These are phyloP conservation scores for Ambrosia trifida DNA, from an alignment of 129 eudicot genomes.

Conservation along the genomic window DNA sequence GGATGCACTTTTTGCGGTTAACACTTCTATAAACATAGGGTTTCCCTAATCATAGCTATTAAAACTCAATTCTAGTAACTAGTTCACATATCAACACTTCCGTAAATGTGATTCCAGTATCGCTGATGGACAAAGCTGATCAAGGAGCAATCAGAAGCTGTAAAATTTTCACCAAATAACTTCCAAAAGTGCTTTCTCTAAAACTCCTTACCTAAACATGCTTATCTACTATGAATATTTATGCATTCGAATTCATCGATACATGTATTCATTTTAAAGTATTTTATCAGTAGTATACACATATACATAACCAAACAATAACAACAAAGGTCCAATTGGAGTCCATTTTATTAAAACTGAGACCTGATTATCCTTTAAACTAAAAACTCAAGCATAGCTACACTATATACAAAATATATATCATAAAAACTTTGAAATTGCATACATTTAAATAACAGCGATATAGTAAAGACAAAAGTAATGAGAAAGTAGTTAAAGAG, in stretches of 20 bases:
- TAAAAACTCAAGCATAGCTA: background rate
- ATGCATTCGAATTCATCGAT: background rate
- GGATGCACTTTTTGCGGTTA: background rate
- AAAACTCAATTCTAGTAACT: background rate
- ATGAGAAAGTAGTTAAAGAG: background rate
- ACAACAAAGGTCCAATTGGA: slow-evolving; percentile 1
- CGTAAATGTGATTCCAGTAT: background rate
- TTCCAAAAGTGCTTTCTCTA: background rate
- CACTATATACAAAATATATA: background rate
- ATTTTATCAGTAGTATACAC: slow-evolving; percentile 12
- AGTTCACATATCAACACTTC: background rate
- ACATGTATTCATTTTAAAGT: background rate
- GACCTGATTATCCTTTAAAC: slow-evolving; percentile 9
- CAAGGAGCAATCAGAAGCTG: background rate
- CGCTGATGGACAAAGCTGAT: slow-evolving; percentile 1
- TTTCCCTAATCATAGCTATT: background rate
- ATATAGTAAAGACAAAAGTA: background rate
- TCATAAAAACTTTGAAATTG: background rate
- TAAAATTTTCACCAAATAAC: background rate
- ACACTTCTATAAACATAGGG: background rate
- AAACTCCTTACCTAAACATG: background rate
- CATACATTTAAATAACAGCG: no score
- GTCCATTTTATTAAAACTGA: slow-evolving; percentile 5
- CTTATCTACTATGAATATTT: slow-evolving; percentile 12
- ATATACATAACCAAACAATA: slow-evolving; percentile 18